These are phyloP conservation scores for Colletotrichum sp. DNA, from an alignment of 2,329 filamentous ascomycete species.

Conservation along the genomic window DNA sequence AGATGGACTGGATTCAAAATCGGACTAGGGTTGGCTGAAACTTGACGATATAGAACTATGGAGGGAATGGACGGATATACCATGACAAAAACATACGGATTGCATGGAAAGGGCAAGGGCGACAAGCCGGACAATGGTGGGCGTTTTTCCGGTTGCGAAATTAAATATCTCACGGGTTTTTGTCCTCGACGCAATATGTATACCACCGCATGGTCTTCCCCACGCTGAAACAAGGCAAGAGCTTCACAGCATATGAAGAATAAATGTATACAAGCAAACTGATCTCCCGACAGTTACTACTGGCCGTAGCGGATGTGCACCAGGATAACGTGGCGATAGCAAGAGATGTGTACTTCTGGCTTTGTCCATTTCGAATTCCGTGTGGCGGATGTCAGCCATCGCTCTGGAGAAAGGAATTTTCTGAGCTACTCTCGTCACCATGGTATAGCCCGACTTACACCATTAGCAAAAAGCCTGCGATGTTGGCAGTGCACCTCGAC, in stretches of 20 bases:
- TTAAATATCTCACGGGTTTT: background rate
- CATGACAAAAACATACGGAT: slow-evolving; percentile 17
- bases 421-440: background rate
- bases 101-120: slow-evolving; percentile 8
- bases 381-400: background rate
- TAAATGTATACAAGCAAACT: background rate
- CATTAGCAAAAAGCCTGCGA: background rate
- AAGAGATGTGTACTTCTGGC: background rate
- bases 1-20: background rate
- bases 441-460: background rate
- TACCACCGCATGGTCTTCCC: background rate
- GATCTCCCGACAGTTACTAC: background rate
- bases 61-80: background rate
- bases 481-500: background rate
- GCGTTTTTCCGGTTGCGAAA: background rate
- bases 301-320: background rate
- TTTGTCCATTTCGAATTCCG: background rate
- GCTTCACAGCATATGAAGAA: background rate
- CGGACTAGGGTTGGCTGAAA: background rate
- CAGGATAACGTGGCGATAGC: background rate
- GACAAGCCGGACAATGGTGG: background rate
- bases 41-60: slow-evolving; percentile 2
- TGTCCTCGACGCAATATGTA: background rate
- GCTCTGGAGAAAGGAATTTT: background rate
- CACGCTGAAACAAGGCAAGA: background rate